Conservation (phyloP, 306 rosid genomes). For the Prunus persica region Prunus_persica_NCBIv2 NC_034014.1:23331001-23331500, state of each 20-base stretch:
- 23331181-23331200: neutral
- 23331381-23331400: constrained; percentile 15
- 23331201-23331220: neutral
- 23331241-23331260: constrained; percentile 93
- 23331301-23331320: constrained; percentile 90
- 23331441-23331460: constrained; percentile 2
- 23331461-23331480: constrained; percentile 16
- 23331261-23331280: constrained; percentile 90
- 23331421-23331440: constrained; percentile 1
- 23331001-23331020: constrained; percentile 68
- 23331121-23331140: neutral
- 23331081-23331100: constrained; percentile 4
- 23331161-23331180: neutral
- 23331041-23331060: constrained; percentile 58
- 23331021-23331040: constrained; percentile 71
- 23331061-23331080: constrained; percentile 79
- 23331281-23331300: constrained; percentile 83
- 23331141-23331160: neutral
- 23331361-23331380: constrained; percentile 54
- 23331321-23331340: constrained; percentile 82
- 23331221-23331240: constrained; percentile 68
- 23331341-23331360: constrained; percentile 92
- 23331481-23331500: constrained; percentile 76
- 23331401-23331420: constrained; percentile 15
- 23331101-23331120: constrained; percentile 13